Conservation (phyloP, 1,139 yeast genomes). For the Blastobotrys persicus region DNA sequence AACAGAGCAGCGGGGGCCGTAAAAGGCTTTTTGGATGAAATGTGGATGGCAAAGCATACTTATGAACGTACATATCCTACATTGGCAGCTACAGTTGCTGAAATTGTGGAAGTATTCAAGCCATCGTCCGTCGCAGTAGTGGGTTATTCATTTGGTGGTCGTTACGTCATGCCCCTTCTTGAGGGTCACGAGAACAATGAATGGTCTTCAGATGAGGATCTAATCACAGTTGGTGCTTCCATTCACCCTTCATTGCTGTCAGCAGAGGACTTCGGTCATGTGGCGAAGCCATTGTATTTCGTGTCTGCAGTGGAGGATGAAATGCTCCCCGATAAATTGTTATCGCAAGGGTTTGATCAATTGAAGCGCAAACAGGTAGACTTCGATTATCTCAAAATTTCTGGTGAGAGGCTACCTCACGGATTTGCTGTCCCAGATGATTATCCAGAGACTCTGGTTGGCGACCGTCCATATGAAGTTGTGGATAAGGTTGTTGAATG, state of each 20-base stretch:
- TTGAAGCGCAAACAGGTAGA: constrained; percentile 27
- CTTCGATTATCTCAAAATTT: constrained; percentile 26
- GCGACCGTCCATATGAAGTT: constrained; percentile 36
- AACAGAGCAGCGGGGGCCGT: constrained; percentile 36
- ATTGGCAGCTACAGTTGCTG: constrained; percentile 35
- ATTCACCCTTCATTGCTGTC: constrained; percentile 41
- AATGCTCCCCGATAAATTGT: constrained; percentile 28
- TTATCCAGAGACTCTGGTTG: constrained; percentile 33
- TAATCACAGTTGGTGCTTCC: constrained; percentile 36
- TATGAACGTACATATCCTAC: constrained; percentile 35
- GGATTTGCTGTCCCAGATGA: constrained; percentile 45
- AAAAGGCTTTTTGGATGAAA: constrained; percentile 39
- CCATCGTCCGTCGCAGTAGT: constrained; percentile 37
- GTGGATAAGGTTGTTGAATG: constrained; percentile 28
- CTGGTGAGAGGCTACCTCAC: constrained; percentile 35
- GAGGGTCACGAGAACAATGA: constrained; percentile 27
- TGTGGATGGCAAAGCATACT: constrained; percentile 44
- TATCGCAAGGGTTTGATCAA: constrained; percentile 25
- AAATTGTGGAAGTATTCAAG: constrained; percentile 36
- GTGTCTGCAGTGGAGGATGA: constrained; percentile 37
- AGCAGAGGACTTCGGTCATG: constrained; percentile 30
- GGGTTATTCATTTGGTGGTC: constrained; percentile 44
- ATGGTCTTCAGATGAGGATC: constrained; percentile 32
- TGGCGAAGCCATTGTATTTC: constrained; percentile 35
- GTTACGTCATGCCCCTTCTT: constrained; percentile 35